These are phyloP conservation scores for Oleoguttula mirabilis DNA, from an alignment of 495 filamentous ascomycete genomes.

Conservation along the genomic window DNA sequence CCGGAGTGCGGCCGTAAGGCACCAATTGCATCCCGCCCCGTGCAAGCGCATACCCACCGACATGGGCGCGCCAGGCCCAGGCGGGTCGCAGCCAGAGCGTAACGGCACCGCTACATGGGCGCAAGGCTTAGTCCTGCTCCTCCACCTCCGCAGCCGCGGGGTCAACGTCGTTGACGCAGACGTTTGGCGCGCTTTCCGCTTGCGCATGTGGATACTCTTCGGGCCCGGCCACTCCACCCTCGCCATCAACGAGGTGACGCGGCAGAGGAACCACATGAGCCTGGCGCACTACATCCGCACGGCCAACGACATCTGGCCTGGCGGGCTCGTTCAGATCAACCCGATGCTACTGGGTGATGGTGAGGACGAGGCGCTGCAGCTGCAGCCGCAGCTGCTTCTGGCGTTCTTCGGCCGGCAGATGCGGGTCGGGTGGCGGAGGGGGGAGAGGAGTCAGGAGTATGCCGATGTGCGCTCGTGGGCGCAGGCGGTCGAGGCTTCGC, in stretches of 20 bases:
- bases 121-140: slow-evolving; percentile 41
- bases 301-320: slow-evolving; percentile 23
- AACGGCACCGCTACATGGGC: slow-evolving; percentile 30
- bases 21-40: slow-evolving; percentile 1
- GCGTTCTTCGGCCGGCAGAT: slow-evolving; percentile 16
- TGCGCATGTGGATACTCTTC: slow-evolving; percentile 42
- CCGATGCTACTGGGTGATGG: neutral
- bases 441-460: too few species aligned
- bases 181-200: slow-evolving; percentile 35
- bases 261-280: slow-evolving; percentile 9
- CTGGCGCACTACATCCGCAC: slow-evolving; percentile 18
- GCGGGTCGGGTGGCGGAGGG: too few species aligned
- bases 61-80: slow-evolving; percentile 2
- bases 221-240: slow-evolving; percentile 28
- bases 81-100: slow-evolving; percentile 6
- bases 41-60: neutral
- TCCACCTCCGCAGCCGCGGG: slow-evolving; percentile 36
- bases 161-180: slow-evolving; percentile 29
- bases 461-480: too few species aligned
- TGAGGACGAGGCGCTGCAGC: neutral
- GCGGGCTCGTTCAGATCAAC: neutral
- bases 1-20: slow-evolving; percentile 26
- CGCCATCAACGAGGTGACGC: slow-evolving; percentile 22
- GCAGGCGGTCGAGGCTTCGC: too few species aligned
- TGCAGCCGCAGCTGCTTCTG: neutral